Evolutionary conservation across 2,329 filamentous ascomycete species (phyloP).

Genomic region (Fusarium sp.): DNA sequence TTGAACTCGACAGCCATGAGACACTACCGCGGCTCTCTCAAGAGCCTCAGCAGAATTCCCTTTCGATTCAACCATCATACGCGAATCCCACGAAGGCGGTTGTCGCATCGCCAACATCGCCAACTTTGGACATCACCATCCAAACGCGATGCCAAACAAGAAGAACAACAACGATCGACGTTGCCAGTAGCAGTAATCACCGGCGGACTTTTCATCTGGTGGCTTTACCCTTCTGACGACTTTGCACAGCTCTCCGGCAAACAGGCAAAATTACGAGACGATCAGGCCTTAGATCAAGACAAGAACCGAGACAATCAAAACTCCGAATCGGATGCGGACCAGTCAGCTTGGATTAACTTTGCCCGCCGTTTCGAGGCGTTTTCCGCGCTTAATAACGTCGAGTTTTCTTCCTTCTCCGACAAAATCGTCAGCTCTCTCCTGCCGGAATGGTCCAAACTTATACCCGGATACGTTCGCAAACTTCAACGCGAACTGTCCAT

Average conservation of each 20-base stretch:
- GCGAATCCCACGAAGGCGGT: constrained; percentile 32
- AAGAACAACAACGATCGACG: constrained; percentile 43
- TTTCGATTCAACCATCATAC: constrained; percentile 31
- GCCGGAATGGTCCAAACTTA: constrained; percentile 82
- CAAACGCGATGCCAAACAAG: constrained; percentile 37
- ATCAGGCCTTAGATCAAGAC: constrained; percentile 13
- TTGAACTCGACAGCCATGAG: constrained; percentile 37
- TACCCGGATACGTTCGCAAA: constrained; percentile 84
- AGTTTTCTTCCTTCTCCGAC: constrained; percentile 68
- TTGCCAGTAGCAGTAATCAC: constrained; percentile 52
- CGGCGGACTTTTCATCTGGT: constrained; percentile 57
- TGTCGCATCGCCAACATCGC: constrained; percentile 35
- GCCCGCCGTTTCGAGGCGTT: constrained; percentile 64
- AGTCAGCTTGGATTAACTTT: constrained; percentile 63
- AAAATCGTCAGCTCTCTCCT: constrained; percentile 77
- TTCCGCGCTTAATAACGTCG: constrained; percentile 64
- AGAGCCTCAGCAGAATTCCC: constrained; percentile 37
- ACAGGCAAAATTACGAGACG: constrained; percentile 19
- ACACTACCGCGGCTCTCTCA: constrained; percentile 41
- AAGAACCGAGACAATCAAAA: constrained; percentile 35
- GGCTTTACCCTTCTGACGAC: constrained; percentile 59
- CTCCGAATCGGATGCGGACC: constrained; percentile 41
- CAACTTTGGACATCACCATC: constrained; percentile 36
- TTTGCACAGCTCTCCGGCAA: constrained; percentile 53
- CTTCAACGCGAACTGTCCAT: constrained; percentile 89